These are phyloP conservation scores for Leucocoprinus birnbaumii DNA, from an alignment of 768 basidiomycete genomes.

Conservation along the genomic window DNA sequence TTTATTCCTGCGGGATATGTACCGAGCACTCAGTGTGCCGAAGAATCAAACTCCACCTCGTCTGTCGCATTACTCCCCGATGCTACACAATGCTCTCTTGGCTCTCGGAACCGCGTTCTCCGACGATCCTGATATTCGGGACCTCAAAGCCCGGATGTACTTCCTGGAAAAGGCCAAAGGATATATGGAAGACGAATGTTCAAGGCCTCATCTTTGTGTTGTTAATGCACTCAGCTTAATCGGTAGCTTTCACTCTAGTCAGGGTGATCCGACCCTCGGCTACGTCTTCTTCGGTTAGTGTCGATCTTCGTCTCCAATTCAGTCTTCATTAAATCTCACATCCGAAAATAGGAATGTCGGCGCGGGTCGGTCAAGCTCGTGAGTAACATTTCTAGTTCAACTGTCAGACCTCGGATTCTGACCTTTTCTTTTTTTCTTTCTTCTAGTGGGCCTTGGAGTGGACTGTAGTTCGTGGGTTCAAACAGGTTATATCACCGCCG, in stretches of 20 bases:
- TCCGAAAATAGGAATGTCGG: constrained; percentile 45
- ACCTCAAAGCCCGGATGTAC: constrained; percentile 37
- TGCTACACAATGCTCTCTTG: constrained; percentile 68
- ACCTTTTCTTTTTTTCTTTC: not conserved
- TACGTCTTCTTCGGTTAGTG: constrained; percentile 45
- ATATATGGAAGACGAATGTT: constrained; percentile 43
- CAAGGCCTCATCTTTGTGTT: constrained; percentile 41
- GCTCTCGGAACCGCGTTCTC: constrained; percentile 41
- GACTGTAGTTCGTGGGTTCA: constrained; percentile 59
- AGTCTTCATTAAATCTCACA: constrained; percentile 8
- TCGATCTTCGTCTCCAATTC: not conserved
- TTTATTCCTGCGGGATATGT: constrained; percentile 49
- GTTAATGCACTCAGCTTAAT: constrained; percentile 41
- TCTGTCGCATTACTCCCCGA: constrained; percentile 63
- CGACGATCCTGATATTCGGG: constrained; percentile 40
- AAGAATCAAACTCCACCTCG: constrained; percentile 35
- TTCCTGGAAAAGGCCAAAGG: constrained; percentile 42
- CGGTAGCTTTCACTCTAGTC: constrained; percentile 43
- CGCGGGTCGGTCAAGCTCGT: constrained; percentile 59
- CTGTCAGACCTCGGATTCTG: not conserved
- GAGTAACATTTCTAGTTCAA: constrained; percentile 21
- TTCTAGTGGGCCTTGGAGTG: constrained; percentile 52
- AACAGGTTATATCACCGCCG: constrained; percentile 44
- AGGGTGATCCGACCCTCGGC: constrained; percentile 45
- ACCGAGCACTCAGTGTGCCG: constrained; percentile 33